Conservation (phyloP, 1,284 basidiomycete species). For the Fistulinella cinereoalba region DNA sequence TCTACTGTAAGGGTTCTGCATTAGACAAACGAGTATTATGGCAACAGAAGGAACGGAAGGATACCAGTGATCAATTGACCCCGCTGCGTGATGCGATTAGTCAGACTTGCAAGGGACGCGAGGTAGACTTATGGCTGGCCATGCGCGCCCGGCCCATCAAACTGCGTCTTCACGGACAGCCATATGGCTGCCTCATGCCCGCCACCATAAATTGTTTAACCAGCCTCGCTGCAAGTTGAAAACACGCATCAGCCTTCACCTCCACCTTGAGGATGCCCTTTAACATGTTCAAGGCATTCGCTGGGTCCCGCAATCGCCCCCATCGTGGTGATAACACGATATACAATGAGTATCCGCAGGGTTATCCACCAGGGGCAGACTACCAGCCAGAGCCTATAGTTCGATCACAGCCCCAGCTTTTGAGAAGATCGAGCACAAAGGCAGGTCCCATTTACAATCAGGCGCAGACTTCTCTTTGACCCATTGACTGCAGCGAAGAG, state of each 20-base stretch:
- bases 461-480: slow-evolving; percentile 12
- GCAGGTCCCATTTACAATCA: slow-evolving; percentile 13
- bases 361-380: slow-evolving; percentile 29
- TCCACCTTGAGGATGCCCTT: slow-evolving; percentile 35
- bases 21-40: no score
- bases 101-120: not conserved
- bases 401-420: slow-evolving; percentile 22
- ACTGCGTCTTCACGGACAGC: slow-evolving; percentile 5
- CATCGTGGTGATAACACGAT: slow-evolving; percentile 26
- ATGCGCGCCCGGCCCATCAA: not conserved
- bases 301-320: slow-evolving; percentile 34
- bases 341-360: slow-evolving; percentile 32
- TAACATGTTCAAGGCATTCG: slow-evolving; percentile 38
- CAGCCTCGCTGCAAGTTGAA: not conserved
- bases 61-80: no score
- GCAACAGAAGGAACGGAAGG: no score
- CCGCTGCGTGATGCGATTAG: no score
- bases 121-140: no score
- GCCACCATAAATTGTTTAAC: slow-evolving; percentile 30
- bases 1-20: no score
- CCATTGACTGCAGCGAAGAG: slow-evolving; percentile 24
- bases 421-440: slow-evolving; percentile 32
- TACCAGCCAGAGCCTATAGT: slow-evolving; percentile 24
- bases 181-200: slow-evolving; percentile 30
- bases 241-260: slow-evolving; percentile 15